Evolutionary conservation across 257 asterid genomes (phyloP), one percentile per base, ranked within the genome.

Genomic region (Fraxinus pennsylvanica): DNA sequence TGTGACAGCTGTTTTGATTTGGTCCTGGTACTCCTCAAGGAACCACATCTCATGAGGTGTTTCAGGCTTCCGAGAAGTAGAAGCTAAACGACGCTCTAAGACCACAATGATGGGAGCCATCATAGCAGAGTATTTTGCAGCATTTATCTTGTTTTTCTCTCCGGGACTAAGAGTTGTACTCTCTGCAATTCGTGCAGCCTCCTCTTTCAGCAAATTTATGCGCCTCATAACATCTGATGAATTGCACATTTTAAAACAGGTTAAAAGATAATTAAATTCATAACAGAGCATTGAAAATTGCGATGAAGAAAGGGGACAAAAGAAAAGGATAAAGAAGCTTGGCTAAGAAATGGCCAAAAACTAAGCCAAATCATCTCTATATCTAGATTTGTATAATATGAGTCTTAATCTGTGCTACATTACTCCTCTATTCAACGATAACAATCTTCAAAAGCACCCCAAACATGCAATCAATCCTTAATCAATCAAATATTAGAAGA

Each of bases 121-220:
- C 99, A 96, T 96, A 80, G 99, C 99, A 3, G 98, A 90, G 87
- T 93, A 96, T 83, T 96, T 96, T 1, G 99, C 98, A 82, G 92
- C 96, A 89, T 90, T 96, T 74, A 96, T 96, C 84, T 93, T 96
- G 85, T 80, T 92, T 92, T 96, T 96, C 87, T 93, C 98, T 65
- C 83, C 92, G 45, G 86, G 95, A 84, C 89, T 92, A 74, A 96
- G 91, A 79, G 99, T 88, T 52, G 81, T 76, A 84, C 90, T 96
- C 82, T 87, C 94, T 21, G 97, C 91, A 87, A 92, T 89, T 84
- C 99, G 89, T 71, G 92, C 89, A 86, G 98, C 93, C 85, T 96
- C 98, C 87, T 96, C 99, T 89, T 89, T 93, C 90, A 96, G 87
- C 90, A 96, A 90, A 87, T 85, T 90, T 84, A 96, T 90, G 82